These are phyloP conservation scores for Suillus decipiens DNA, from an alignment of 768 basidiomycete genomes.

Conservation along the genomic window DNA sequence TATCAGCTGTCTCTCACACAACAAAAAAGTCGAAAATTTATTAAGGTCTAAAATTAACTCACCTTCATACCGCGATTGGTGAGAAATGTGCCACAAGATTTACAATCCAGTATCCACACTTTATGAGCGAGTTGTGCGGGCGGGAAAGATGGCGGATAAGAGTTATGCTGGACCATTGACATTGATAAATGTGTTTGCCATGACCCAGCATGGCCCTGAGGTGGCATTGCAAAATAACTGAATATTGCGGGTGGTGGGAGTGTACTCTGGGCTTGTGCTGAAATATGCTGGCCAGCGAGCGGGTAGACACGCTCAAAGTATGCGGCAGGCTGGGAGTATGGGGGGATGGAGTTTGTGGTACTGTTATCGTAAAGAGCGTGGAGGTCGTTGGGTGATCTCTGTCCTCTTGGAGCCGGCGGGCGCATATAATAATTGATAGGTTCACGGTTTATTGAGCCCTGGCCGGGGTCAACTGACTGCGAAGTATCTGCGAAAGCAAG, in stretches of 20 bases:
- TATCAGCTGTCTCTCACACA: conserved; percentile 7
- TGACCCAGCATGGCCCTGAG: conserved; percentile 19
- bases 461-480: conserved; percentile 13
- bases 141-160: conserved; percentile 44
- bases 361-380: conserved; percentile 30
- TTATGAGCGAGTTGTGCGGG: conserved; percentile 57
- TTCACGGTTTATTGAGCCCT: conserved; percentile 9
- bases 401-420: conserved; percentile 18
- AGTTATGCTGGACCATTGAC: conserved; percentile 40
- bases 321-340: conserved; percentile 11
- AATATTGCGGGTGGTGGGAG: conserved; percentile 24
- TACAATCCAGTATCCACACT: conserved; percentile 83
- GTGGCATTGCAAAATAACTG: conserved; percentile 27
- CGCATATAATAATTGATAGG: conserved; percentile 26
- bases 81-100: conserved; percentile 68
- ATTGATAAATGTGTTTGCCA: conserved; percentile 39
- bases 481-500: conserved; percentile 21
- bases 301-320: conserved; percentile 22
- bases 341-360: conserved; percentile 10
- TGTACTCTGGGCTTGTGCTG: conserved; percentile 13
- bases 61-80: conserved; percentile 89
- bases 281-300: conserved; percentile 11
- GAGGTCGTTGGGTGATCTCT: conserved; percentile 19
- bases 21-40: conserved; percentile 6
- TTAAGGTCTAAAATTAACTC: conserved; percentile 21